phyloP scores from a whole-genome alignment of 352 stramenopile species.

The Thalassiosira mediterranea region DNA sequence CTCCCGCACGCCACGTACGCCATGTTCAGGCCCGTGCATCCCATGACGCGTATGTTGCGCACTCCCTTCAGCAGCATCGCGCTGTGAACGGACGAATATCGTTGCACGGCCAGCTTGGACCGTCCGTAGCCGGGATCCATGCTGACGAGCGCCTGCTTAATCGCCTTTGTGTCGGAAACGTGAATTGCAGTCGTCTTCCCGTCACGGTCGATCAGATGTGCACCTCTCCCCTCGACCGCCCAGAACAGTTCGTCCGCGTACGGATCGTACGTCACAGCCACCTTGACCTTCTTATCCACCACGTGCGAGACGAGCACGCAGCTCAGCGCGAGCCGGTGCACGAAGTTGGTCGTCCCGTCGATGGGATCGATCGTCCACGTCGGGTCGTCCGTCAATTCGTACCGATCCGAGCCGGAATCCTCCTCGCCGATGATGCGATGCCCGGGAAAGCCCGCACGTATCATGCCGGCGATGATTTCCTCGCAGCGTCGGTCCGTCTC shows the following conservation, averaged over 20 bases:
- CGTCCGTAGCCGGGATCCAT: conserved; percentile 46
- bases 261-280: conserved; percentile 41
- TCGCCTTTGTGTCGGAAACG: conserved; percentile 13
- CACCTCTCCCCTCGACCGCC: conserved; percentile 22
- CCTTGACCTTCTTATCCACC: conserved; percentile 16
- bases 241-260: conserved; percentile 36
- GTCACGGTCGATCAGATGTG: conserved; percentile 12
- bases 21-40: conserved; percentile 32
- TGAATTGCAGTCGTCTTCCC: conserved; percentile 4
- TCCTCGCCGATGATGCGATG: conserved; percentile 45
- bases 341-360: conserved; percentile 48
- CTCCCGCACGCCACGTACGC: conserved; percentile 33
- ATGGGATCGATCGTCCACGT: conserved; percentile 53
- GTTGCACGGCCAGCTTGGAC: conserved; percentile 9
- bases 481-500: conserved; percentile 38
- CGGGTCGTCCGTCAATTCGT: conserved; percentile 26
- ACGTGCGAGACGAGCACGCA: conserved; percentile 35
- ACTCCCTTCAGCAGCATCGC: conserved; percentile 18
- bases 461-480: conserved; percentile 14
- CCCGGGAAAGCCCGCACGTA: conserved; percentile 19
- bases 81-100: conserved; percentile 18
- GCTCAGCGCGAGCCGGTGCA: conserved; percentile 28
- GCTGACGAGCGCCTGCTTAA: conserved; percentile 18
- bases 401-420: conserved; percentile 25
- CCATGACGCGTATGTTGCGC: conserved; percentile 28